These are phyloP conservation scores for Ascodesmis nigricans DNA, from an alignment of 495 filamentous ascomycete genomes.

Conservation along the genomic window DNA sequence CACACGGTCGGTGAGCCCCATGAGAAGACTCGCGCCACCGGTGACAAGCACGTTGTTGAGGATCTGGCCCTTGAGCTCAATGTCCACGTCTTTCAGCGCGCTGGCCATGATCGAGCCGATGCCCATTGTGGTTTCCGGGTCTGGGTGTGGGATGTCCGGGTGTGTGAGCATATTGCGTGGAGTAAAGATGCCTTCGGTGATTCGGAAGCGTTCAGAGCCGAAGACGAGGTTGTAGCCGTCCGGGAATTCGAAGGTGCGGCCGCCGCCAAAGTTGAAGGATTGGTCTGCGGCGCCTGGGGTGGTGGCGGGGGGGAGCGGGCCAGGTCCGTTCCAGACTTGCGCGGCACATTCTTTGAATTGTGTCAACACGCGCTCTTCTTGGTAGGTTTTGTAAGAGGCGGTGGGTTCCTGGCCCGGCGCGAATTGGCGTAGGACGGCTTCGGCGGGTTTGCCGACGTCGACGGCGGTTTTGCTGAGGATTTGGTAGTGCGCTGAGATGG, in stretches of 20 bases:
- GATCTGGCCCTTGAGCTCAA: constrained; percentile 65
- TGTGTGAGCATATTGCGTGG: constrained; percentile 23
- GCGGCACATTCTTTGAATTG: constrained; percentile 97
- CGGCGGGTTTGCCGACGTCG: constrained; percentile 62
- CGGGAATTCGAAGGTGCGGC: constrained; percentile 81
- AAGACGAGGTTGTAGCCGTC: constrained; percentile 91
- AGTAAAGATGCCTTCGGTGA: constrained; percentile 55
- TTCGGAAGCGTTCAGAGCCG: constrained; percentile 59
- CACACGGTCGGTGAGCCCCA: constrained; percentile 75
- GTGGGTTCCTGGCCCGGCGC: constrained; percentile 36
- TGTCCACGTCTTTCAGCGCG: constrained; percentile 57
- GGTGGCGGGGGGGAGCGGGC: constrained; percentile 35
- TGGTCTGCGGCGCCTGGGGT: constrained; percentile 35
- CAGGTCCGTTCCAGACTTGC: constrained; percentile 73
- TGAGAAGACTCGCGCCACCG: constrained; percentile 59
- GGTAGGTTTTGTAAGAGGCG: constrained; percentile 49
- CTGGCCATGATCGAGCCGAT: constrained; percentile 59
- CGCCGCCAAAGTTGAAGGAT: constrained; percentile 29
- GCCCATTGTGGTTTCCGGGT: constrained; percentile 33
- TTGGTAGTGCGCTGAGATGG: constrained; percentile 68
- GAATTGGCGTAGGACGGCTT: constrained; percentile 47
- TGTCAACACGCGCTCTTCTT: constrained; percentile 81
- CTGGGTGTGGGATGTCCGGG: constrained; percentile 28
- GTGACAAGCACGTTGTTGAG: constrained; percentile 84
- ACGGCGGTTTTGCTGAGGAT: constrained; percentile 68